Base-by-base conservation (phyloP, 2,329 filamentous ascomycete species). In the Colletotrichum liaoningense region DNA sequence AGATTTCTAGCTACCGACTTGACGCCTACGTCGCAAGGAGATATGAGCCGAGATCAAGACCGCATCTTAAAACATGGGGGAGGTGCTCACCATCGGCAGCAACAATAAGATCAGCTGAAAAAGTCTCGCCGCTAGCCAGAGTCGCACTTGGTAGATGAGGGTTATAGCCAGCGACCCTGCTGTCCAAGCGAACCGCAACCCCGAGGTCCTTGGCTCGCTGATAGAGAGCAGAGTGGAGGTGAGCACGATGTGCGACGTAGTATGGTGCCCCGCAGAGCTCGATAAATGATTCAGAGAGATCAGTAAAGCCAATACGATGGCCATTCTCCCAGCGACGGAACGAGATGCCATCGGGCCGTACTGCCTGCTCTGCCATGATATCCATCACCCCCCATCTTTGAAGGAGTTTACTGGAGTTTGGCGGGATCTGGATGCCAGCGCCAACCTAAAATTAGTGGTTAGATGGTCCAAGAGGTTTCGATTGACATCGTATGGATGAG, bases 231-330 rank as follows among this genome's bases (percentile, higher is more conserved):
- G 77, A 77, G 71, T 82, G 80, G 16, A 83, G 79, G 63, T 83
- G 81, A 16, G 80, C 81, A n/a, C 81, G 79, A 69, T 83, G 81
- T 5, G 81, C 78, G 3, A 81, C 74, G 63, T 81, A 81, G 57
- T 83, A 84, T 0, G 79, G 79, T 11, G 79, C 81, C 14, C 77
- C 78, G 54, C 81, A 77, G 1, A 69, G 74, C 42, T 76, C 69
- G 14, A 77, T 75, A 38, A 80, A 79, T 1, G 78, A 75, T 11
- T 77, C 52, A 1, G 77, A 74, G 4, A 76, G 73, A 11, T 74
- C 69, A 1, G 73, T 74, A 22, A 33, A 69, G n/a, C 73, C 73
- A 14, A 82, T 77, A 1, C 76, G 71, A 14, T 70, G 70, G 2
- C 80, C 80, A 42, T 78, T 74, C 19, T 78, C 64, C 74, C 76